phyloP scores from a whole-genome alignment of 805 yeast genomes.

The Helenozyma baotianmanensis region DNA sequence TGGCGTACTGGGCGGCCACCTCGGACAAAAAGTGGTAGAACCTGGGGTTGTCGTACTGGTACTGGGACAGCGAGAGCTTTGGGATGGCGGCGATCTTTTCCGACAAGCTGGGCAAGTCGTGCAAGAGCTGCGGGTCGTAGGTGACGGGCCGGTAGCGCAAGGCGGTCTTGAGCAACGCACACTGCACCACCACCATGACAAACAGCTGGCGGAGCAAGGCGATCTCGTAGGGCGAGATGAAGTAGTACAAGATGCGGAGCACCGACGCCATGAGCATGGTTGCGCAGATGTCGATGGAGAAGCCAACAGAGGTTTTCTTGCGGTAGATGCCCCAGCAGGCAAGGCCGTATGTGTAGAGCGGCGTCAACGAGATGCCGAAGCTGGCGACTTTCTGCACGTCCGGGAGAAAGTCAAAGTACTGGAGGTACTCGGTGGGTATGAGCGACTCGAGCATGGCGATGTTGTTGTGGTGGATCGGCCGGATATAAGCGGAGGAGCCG shows the following conservation, averaged over 20 bases:
- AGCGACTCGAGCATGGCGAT: constrained; percentile 11
- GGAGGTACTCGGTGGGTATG: constrained; percentile 19
- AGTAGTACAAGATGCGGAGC: constrained; percentile 69
- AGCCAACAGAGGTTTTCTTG: constrained; percentile 67
- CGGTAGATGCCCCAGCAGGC: constrained; percentile 67
- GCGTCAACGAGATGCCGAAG: constrained; percentile 71
- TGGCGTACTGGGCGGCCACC: constrained; percentile 7
- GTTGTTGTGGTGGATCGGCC: not conserved
- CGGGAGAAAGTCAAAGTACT: constrained; percentile 23
- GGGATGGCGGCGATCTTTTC: constrained; percentile 21
- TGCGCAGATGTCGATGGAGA: constrained; percentile 88
- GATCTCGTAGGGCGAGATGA: constrained; percentile 77
- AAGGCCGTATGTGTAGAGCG: constrained; percentile 81
- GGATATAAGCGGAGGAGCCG: not conserved
- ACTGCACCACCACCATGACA: constrained; percentile 81
- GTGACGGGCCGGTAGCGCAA: constrained; percentile 48
- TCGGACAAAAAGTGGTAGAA: constrained; percentile 6
- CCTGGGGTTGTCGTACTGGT: constrained; percentile 7
- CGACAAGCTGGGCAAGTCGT: constrained; percentile 25
- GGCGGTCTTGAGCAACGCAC: constrained; percentile 58
- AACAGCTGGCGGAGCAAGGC: constrained; percentile 73
- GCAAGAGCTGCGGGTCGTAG: constrained; percentile 30
- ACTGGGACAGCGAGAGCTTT: constrained; percentile 5
- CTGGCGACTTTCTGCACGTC: constrained; percentile 53
- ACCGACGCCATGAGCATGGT: constrained; percentile 80